Base-by-base conservation (phyloP, 768 basidiomycete genomes). In the Fistulinella prunicolor region DNA sequence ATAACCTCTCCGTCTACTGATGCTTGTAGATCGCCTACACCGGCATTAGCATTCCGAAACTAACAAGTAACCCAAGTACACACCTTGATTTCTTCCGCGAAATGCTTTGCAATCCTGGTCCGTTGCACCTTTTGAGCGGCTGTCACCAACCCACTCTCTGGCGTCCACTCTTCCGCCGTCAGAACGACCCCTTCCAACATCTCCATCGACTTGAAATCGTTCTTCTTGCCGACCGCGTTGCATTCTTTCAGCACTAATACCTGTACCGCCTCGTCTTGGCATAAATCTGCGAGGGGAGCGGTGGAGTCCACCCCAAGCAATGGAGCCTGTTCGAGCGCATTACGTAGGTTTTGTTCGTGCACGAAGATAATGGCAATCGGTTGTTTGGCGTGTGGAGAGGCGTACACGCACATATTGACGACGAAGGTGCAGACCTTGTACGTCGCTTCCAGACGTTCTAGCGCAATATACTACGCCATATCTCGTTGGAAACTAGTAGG, bases 61-160 rank as follows among this genome's bases (percentile, higher is more conserved):
- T n/a, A n/a, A n/a, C n/a, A n/a, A n/a, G n/a, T n/a, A n/a, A n/a
- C 29, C 4, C 35, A 42, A 24, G 1, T 17, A 34, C 44, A 6
- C 32, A 82, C 85, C 74, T 81, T 73, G 51, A 90, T 84, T 66
- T 86, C 77, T 34, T 63, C 56, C 49, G 73, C 74, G 50, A 85
- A 93, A 57, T 67, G 72, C 67, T 85, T 78, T 53, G 77, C 80
- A 47, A 95, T 76, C 68, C 73, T 82, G 62, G 74, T 78, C 57
- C 93, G 69, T 70, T 94, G 87, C 14, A 94, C 76, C 78, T 95
- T 94, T 76, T 92, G 89, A 47, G 93, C 92, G 12, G 92, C 89
- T 1, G 93, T 94, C 39, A 94, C 82, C 32, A 94, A 74, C 32
- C 90, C 93, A 50, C 66, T 89, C 74, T 94, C 88, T 0, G 93